phyloP scores from a whole-genome alignment of 1,284 basidiomycete species.

The Apiotrichum montevideense region DNA sequence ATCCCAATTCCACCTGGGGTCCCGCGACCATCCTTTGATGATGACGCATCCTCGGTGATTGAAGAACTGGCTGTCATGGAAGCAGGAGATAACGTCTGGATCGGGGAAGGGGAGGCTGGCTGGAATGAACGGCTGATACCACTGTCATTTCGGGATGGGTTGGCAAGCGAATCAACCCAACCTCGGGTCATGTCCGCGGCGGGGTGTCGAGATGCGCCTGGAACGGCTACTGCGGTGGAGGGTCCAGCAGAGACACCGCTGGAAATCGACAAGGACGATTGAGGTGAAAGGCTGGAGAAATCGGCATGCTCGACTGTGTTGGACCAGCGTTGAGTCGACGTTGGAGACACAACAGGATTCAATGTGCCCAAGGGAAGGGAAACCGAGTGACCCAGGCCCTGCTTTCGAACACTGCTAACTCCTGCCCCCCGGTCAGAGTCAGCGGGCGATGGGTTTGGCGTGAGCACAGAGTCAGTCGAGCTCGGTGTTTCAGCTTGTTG shows the following conservation, averaged over 20 bases:
- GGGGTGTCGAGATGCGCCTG: neutral
- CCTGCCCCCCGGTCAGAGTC: slow-evolving; percentile 1
- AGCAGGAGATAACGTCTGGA: neutral
- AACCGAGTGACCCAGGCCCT: slow-evolving; percentile 1
- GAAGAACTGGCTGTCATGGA: slow-evolving; percentile 3
- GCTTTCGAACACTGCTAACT: neutral
- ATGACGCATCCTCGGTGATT: neutral
- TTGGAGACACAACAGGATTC: neutral
- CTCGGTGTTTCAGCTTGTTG: slow-evolving; percentile 6
- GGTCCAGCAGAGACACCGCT: neutral
- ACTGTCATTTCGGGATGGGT: neutral
- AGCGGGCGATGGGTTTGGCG: slow-evolving; percentile 29
- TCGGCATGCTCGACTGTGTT: neutral
- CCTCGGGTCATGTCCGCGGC: neutral
- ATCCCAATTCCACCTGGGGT: neutral
- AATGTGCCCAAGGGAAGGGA: slow-evolving; percentile 7
- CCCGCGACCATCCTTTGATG: neutral
- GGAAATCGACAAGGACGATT: neutral
- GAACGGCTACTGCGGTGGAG: neutral
- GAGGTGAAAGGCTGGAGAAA: neutral
- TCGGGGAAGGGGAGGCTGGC: neutral
- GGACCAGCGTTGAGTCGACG: neutral
- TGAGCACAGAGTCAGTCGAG: slow-evolving; percentile 24
- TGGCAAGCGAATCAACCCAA: neutral
- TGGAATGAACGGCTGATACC: neutral